A percentile compares a stretch with the other conserved stretches of the same genome.
These are phyloP conservation scores for Fragaria vesca DNA, from an alignment of 306 rosid species.

Conservation along the genomic window DNA sequence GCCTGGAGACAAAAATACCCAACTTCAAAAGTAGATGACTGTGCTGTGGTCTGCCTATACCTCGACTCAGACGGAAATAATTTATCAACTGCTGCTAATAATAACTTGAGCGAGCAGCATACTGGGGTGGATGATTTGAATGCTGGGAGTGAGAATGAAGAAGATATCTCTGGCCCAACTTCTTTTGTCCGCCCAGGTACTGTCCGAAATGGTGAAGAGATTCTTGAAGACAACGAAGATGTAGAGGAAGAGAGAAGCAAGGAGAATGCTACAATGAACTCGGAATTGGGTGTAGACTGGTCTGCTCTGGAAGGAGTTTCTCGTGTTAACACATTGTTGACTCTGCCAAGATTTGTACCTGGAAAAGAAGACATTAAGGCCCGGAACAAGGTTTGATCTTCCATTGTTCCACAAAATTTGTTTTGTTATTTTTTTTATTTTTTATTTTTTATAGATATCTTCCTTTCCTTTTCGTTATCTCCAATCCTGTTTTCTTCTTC, in stretches of 20 bases:
- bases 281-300: slow-evolving; percentile 68
- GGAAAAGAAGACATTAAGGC: slow-evolving; percentile 56
- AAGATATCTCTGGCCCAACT: slow-evolving; percentile 29
- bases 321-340: slow-evolving; percentile 89
- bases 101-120: slow-evolving; percentile 44
- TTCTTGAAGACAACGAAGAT: slow-evolving; percentile 16
- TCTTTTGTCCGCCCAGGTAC: slow-evolving; percentile 45
- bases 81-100: slow-evolving; percentile 48
- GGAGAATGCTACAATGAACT: slow-evolving; percentile 43
- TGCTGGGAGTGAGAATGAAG: slow-evolving; percentile 20
- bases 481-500: slow-evolving; percentile 21
- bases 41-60: slow-evolving; percentile 94
- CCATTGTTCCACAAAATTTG: slow-evolving; percentile 10
- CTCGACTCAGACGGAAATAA: slow-evolving; percentile 45
- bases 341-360: slow-evolving; percentile 87
- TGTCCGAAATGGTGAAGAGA: slow-evolving; percentile 41
- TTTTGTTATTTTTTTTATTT: slow-evolving; percentile 30
- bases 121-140: slow-evolving; percentile 33
- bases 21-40: slow-evolving; percentile 92
- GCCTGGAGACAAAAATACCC: slow-evolving; percentile 87
- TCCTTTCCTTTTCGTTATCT: slow-evolving; percentile 13
- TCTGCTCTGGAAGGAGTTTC: slow-evolving; percentile 97
- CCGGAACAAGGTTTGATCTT: slow-evolving; percentile 24
- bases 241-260: slow-evolving; percentile 19
- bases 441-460: slow-evolving; percentile 26